Percentiles rank a stretch among this genome's conserved stretches.
Evolutionary conservation across 2,329 filamentous ascomycete species (phyloP).

Genomic region (Colletotrichum tofieldiae): DNA sequence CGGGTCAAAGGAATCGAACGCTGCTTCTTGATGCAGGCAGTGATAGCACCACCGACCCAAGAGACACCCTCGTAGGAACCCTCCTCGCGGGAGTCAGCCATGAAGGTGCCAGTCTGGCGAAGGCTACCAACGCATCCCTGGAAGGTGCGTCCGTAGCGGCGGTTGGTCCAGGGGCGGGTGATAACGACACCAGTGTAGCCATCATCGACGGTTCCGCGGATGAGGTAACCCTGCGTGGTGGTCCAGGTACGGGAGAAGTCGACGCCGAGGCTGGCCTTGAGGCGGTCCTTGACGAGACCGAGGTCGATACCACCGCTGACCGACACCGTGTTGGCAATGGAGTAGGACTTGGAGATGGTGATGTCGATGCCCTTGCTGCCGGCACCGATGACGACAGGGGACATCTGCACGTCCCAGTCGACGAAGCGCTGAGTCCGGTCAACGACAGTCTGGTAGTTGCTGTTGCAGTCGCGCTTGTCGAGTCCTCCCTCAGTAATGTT

Average conservation of each 20-base stretch:
- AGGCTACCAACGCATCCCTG: conserved; percentile 40
- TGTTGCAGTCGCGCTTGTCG: conserved; percentile 35
- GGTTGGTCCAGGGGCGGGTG: conserved; percentile 39
- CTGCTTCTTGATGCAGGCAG: conserved; percentile 37
- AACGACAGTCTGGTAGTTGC: conserved; percentile 29
- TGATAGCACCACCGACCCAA: conserved; percentile 38
- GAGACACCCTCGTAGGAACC: conserved; percentile 39
- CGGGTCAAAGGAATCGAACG: conserved; percentile 21
- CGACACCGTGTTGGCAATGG: conserved; percentile 19
- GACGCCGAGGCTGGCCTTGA: conserved; percentile 23
- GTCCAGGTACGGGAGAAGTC: conserved; percentile 39
- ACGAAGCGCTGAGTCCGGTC: conserved; percentile 36
- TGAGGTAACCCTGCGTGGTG: conserved; percentile 32
- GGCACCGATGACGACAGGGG: conserved; percentile 40
- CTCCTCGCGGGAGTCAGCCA: conserved; percentile 37
- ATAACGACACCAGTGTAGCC: conserved; percentile 41
- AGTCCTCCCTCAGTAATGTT: neutral
- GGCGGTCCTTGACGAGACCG: conserved; percentile 27
- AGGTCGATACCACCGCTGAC: conserved; percentile 30
- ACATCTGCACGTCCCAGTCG: conserved; percentile 44
- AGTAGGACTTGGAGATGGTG: conserved; percentile 36
- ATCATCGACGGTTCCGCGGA: conserved; percentile 32
- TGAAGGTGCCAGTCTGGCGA: conserved; percentile 41
- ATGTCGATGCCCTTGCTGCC: conserved; percentile 37
- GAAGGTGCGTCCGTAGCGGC: conserved; percentile 40